Evolutionary conservation across 139 green algal genomes (phyloP), one percentile per base, ranked within the genome.

Genomic region (Marvania coccoides): DNA sequence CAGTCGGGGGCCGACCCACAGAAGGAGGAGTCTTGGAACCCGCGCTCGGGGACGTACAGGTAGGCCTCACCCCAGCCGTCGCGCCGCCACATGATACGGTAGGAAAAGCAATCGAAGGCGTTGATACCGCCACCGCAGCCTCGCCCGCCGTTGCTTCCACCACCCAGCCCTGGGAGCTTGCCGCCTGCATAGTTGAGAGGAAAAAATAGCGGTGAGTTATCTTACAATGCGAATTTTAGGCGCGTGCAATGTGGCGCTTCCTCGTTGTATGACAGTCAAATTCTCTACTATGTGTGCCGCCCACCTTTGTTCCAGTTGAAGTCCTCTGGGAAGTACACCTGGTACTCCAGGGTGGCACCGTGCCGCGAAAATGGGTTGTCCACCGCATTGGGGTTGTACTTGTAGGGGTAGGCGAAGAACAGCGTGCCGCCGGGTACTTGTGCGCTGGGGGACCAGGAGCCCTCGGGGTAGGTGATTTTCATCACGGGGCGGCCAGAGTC

Each of bases 41-140:
- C 39, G n/a, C n/a, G n/a, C 42, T 65, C 40, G 5, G 58, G 58
- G 14, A 65, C 58, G 26, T 65, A 65, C 40, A 65, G 39, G 42
- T 65, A 65, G 15, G 58, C 58, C 42, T 65, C 58, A 8, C 58
- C 58, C 9, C 7, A 29, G 6, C 58, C 58, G 6, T 54, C 40
- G 14, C 58, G 39, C 40, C 58, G 8, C 58, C 58, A 65, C 58
- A 65, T 65, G 7, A 65, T 42, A 8, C 58, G 24, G 8, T 24
- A 29, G 24, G 58, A 65, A 29, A 29, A 65, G 58, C 58, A 65
- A 24, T 10, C 8, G 24, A 35, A 19, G 39, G 58, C 26, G 58
- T 65, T 33, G 26, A 53, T 23, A 0, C 58, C 58, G 6, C 58
- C 58, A 23, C 58, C 58, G 42, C 58, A 65, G 30, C 58, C 58